Percentiles rank a stretch among this genome's conserved stretches.
phyloP scores from a whole-genome alignment of 2,329 filamentous ascomycete genomes.

The Cryphonectria carpinicola region DNA sequence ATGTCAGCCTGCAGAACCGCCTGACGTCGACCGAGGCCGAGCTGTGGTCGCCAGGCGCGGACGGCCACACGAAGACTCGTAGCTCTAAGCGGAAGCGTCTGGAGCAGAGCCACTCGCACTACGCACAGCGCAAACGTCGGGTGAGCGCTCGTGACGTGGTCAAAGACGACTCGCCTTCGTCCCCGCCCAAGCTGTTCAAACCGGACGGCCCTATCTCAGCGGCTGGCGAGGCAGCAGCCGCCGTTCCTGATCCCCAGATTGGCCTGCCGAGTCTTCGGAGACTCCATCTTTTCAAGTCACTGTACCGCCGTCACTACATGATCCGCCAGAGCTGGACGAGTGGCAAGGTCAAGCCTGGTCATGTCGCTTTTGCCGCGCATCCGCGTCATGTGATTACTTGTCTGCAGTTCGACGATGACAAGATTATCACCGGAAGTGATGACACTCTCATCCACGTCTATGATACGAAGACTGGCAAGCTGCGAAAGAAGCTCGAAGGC shows the following conservation, averaged over 20 bases:
- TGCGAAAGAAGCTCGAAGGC: constrained; percentile 82
- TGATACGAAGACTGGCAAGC: constrained; percentile 89
- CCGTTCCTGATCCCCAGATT: constrained; percentile 80
- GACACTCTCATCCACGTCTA: constrained; percentile 98
- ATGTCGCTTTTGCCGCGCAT: constrained; percentile 95
- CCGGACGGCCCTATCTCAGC: constrained; percentile 85
- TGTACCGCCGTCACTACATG: constrained; percentile 90
- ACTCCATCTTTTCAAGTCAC: constrained; percentile 92
- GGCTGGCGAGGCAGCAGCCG: constrained; percentile 80
- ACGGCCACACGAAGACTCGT: constrained; percentile 47
- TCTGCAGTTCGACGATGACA: constrained; percentile 95
- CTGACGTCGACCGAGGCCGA: constrained; percentile 59
- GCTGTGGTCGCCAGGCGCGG: constrained; percentile 49
- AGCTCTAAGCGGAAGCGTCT: constrained; percentile 62
- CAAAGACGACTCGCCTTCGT: constrained; percentile 47
- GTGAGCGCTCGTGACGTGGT: constrained; percentile 52
- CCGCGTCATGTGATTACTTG: constrained; percentile 97
- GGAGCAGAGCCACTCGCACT: constrained; percentile 47
- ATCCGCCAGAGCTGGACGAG: constrained; percentile 93
- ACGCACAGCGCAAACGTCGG: constrained; percentile 59
- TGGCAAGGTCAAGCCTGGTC: constrained; percentile 79
- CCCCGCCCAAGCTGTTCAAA: constrained; percentile 53
- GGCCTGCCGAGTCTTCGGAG: constrained; percentile 78
- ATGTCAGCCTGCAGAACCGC: constrained; percentile 67
- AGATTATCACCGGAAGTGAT: constrained; percentile 96